A percentile compares a stretch with the other conserved stretches of the same genome.
These are phyloP conservation scores for Parastagonospora avenae DNA, from an alignment of 2,329 filamentous ascomycete genomes.

Conservation along the genomic window DNA sequence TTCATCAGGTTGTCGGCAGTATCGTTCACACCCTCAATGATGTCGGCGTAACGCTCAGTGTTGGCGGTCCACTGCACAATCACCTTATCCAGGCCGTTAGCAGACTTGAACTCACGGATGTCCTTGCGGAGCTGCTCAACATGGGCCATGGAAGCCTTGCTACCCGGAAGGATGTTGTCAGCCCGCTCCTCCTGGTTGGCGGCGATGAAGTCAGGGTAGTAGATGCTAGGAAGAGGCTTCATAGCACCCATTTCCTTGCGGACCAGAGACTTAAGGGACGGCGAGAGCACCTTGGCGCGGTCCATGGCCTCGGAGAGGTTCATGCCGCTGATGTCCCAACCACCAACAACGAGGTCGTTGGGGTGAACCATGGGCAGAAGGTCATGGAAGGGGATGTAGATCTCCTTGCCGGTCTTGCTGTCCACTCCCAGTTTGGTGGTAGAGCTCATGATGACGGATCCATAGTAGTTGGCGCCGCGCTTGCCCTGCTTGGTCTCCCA, in stretches of 20 bases:
- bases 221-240: conserved; percentile 90
- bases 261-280: conserved; percentile 86
- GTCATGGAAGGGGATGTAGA: conserved; percentile 95
- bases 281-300: conserved; percentile 91
- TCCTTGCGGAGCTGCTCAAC: conserved; percentile 93
- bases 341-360: conserved; percentile 91
- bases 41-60: conserved; percentile 93
- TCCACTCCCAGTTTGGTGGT: conserved; percentile 96
- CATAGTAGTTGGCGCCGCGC: conserved; percentile 93
- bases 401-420: conserved; percentile 78
- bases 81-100: conserved; percentile 87
- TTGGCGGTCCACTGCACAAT: conserved; percentile 99
- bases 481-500: conserved; percentile 95
- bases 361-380: conserved; percentile 96
- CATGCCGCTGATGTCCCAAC: conserved; percentile 96
- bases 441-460: conserved; percentile 94
- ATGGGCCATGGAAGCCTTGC: conserved; percentile 83
- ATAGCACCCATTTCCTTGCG: conserved; percentile 91
- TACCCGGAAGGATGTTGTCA: conserved; percentile 84
- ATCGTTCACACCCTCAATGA: conserved; percentile 89
- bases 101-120: conserved; percentile 90
- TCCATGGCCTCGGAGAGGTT: conserved; percentile 93
- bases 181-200: conserved; percentile 97
- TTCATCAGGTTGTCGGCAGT: conserved; percentile 92
- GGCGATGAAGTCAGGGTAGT: conserved; percentile 99